phyloP scores from a whole-genome alignment of 768 basidiomycete genomes.

The Phlegmacium glaucopus region DNA sequence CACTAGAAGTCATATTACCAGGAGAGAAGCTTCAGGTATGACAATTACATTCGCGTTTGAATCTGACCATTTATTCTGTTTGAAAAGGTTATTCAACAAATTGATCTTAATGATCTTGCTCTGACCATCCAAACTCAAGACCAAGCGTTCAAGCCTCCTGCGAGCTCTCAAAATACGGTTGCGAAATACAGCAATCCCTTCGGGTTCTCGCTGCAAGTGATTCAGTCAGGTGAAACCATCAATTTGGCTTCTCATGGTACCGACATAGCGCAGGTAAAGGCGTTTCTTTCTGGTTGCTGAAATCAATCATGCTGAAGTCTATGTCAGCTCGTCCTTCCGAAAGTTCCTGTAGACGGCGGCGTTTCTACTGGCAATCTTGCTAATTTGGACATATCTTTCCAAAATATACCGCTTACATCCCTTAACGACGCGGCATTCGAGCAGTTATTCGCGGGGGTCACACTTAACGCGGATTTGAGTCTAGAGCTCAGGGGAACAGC shows the following conservation, averaged over 20 bases:
- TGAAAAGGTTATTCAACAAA: constrained; percentile 59
- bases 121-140: constrained; percentile 47
- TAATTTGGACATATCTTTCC: constrained; percentile 54
- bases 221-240: constrained; percentile 53
- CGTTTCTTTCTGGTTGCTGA: neutral
- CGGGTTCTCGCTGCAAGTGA: constrained; percentile 68
- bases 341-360: constrained; percentile 46
- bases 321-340: constrained; percentile 49
- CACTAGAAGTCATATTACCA: constrained; percentile 57
- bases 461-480: constrained; percentile 39
- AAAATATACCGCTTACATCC: constrained; percentile 51
- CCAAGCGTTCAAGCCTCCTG: constrained; percentile 57
- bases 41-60: neutral
- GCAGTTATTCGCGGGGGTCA: constrained; percentile 56
- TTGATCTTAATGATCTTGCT: constrained; percentile 53
- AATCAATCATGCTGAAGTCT: neutral
- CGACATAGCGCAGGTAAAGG: constrained; percentile 50
- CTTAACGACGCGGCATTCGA: constrained; percentile 53
- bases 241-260: constrained; percentile 44
- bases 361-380: constrained; percentile 71
- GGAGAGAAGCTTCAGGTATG: constrained; percentile 52
- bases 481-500: constrained; percentile 55
- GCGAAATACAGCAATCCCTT: constrained; percentile 72
- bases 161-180: constrained; percentile 51
- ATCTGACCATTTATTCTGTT: constrained; percentile 5